Conservation (phyloP, 2,329 filamentous ascomycete genomes). For the Trichophyton schoenleinii region DNA sequence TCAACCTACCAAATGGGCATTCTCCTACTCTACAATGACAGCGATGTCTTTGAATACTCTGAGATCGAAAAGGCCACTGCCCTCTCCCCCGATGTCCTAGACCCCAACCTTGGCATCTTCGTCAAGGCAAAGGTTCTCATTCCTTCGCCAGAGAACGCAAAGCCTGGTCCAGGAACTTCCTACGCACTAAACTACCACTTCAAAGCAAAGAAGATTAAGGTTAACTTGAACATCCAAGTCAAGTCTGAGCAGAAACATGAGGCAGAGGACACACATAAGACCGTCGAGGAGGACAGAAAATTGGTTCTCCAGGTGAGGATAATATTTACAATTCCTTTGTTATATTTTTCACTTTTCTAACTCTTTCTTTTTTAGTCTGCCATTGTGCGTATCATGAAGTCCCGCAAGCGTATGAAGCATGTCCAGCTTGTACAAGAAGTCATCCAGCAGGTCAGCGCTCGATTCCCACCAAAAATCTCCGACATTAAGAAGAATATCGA, state of each 20-base stretch:
- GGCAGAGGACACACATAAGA: conserved; percentile 96
- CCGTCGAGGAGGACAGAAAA: conserved; percentile 95
- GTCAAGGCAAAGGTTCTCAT: conserved; percentile 85
- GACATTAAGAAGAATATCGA: conserved; percentile 99
- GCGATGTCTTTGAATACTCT: conserved; percentile 70
- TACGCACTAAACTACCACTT: conserved; percentile 88
- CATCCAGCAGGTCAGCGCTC: conserved; percentile 83
- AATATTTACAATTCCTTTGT: conserved; percentile 2
- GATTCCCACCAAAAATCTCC: conserved; percentile 81
- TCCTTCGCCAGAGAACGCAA: conserved; percentile 57
- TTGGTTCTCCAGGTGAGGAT: conserved; percentile 78
- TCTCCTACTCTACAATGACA: conserved; percentile 85
- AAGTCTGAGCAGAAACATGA: conserved; percentile 95
- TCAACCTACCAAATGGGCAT: conserved; percentile 98
- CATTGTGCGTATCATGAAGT: conserved; percentile 99
- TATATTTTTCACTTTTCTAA: conserved; percentile 13
- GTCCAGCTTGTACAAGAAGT: conserved; percentile 86
- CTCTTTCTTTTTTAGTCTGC: conserved; percentile 55
- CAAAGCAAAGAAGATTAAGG: conserved; percentile 95
- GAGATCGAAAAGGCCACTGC: conserved; percentile 74
- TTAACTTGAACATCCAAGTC: conserved; percentile 90
- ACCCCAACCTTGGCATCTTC: conserved; percentile 74
- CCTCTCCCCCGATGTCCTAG: conserved; percentile 67
- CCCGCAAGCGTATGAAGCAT: conserved; percentile 97
- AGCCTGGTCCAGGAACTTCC: conserved; percentile 62